Conservation (phyloP, 805 yeast species). For the Kuraishia borneana region DNA sequence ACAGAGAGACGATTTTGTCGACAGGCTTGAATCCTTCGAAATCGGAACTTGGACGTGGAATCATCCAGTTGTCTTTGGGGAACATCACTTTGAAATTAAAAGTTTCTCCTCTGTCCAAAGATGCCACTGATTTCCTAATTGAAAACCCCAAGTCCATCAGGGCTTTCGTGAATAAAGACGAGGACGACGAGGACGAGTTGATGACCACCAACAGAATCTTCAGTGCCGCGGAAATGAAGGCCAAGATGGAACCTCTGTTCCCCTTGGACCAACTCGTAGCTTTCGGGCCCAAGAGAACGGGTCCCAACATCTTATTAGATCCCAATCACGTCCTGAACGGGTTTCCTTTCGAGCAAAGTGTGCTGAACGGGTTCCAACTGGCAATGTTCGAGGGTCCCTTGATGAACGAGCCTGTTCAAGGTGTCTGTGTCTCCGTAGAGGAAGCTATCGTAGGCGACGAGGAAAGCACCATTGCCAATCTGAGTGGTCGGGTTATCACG, state of each 20-base stretch:
- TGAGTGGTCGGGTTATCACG: constrained; percentile 66
- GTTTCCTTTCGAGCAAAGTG: constrained; percentile 44
- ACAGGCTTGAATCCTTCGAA: constrained; percentile 41
- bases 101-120: constrained; percentile 44
- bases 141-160: constrained; percentile 33
- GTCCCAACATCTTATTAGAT: constrained; percentile 68
- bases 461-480: constrained; percentile 27
- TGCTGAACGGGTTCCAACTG: constrained; percentile 76
- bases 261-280: constrained; percentile 33
- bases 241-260: constrained; percentile 19
- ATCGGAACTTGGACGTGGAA: constrained; percentile 37
- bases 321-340: constrained; percentile 16
- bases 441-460: constrained; percentile 16
- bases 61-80: constrained; percentile 37
- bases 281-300: constrained; percentile 70
- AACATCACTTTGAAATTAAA: constrained; percentile 28
- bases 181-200: constrained; percentile 46
- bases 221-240: constrained; percentile 19
- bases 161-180: constrained; percentile 16
- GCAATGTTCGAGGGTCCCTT: constrained; percentile 82
- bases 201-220: constrained; percentile 8
- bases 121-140: constrained; percentile 35
- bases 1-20: constrained; percentile 66
- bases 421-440: constrained; percentile 49
- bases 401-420: constrained; percentile 80